These are phyloP conservation scores for Fusarium armeniacum DNA, from an alignment of 2,329 filamentous ascomycete genomes.

Conservation along the genomic window DNA sequence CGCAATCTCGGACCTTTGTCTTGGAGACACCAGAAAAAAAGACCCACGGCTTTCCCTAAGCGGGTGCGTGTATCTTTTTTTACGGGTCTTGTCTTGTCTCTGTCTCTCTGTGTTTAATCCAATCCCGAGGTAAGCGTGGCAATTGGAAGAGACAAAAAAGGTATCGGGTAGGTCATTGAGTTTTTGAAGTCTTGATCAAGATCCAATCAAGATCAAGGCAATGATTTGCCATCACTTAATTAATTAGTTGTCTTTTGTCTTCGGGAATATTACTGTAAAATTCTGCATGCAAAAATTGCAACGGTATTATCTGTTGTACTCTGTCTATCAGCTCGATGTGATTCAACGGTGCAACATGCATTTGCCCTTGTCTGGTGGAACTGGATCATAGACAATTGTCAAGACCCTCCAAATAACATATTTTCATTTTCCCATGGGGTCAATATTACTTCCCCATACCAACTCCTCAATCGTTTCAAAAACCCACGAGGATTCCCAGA, in stretches of 20 bases:
- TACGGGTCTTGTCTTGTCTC: not conserved
- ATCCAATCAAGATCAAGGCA: not conserved
- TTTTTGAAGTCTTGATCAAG: no score
- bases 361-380: not conserved
- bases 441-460: not conserved
- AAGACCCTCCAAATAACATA: conserved; percentile 7
- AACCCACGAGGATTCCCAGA: conserved; percentile 1
- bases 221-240: not conserved
- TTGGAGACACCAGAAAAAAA: not conserved
- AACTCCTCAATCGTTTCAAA: not conserved
- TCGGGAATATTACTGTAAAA: not conserved
- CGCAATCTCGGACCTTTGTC: conserved; percentile 9
- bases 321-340: not conserved
- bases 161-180: conserved; percentile 22
- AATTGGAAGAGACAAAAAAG: not conserved
- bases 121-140: conserved; percentile 13
- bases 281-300: not conserved
- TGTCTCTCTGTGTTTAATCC: not conserved
- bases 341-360: not conserved
- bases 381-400: not conserved
- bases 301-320: not conserved
- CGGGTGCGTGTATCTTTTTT: not conserved
- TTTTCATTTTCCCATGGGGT: conserved; percentile 1
- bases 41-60: no score
- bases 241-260: no score